Evolutionary conservation across 1,284 basidiomycete genomes (phyloP), one percentile per base, ranked within the genome.

Genomic region (Apiotrichum akiyoshidainum): DNA sequence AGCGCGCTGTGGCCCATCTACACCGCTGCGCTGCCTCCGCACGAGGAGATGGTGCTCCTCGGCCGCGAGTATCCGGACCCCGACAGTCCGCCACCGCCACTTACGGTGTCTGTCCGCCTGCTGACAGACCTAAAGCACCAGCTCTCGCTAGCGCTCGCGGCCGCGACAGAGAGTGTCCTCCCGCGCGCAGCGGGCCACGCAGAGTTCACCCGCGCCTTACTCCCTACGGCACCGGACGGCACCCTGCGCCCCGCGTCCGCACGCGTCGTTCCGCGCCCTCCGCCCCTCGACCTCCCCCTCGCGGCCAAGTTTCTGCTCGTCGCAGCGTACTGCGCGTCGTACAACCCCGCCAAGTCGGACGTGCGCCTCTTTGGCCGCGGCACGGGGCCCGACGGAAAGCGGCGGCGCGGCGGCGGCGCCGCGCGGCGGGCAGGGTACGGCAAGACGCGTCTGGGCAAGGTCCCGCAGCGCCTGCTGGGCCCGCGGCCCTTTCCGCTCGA

Each of bases 401-500:
- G 83, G 61, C 82, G 81, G 60, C 78, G 85, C 59, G 78, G 78
- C 7, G 80, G 81, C 9, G 79, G 78, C 9, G 75, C 26, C 4
- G 26, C 75, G 11, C 75, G 64, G 74, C 68, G 74, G 62, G 77
- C 57, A 60, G 79, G 72, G 26, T 79, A 70, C 66, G 77, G 72
- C 22, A 63, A 68, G 60, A 63, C 64, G 26, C 60, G 72, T 19
- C 63, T 69, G 7, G 75, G 72, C 46, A 77, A 75, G 56, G 75
- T 76, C 52, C 85, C 91, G 0, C 90, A 92, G 73, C 81, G 87
- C 22, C 82, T 93, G 7, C 78, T 89, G 6, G 92, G 93, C 0
- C 93, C 93, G 1, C 81, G 83, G 48, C 75, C 88, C 0, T 95
- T 95, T 71, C 84, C 89, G 0, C 76, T 95, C 1, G 93, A 96